Conservation (phyloP, 148 eudicot genomes). For the Pharnaceum exiguum region DNA sequence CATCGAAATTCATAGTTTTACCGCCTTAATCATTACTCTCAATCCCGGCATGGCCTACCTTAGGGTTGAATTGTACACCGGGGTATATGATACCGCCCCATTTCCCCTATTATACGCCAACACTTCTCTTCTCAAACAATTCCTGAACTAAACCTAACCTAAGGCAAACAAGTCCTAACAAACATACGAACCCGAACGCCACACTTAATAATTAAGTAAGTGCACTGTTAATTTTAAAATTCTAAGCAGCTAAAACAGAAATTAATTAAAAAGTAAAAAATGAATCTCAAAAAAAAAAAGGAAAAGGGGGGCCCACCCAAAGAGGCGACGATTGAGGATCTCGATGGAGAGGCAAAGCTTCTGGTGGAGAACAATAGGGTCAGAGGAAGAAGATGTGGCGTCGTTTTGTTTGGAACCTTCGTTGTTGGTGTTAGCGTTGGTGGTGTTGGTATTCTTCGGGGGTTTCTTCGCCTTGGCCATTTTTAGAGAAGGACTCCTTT, state of each 20-base stretch:
- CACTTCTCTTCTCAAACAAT: no score
- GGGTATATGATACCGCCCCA: no score
- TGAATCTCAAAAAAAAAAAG: neutral
- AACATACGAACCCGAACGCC: no score
- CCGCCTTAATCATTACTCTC: no score
- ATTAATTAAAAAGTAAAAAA: neutral
- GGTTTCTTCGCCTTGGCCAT: constrained; percentile 79
- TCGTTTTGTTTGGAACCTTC: constrained; percentile 74
- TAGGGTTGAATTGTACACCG: no score
- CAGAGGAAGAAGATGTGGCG: constrained; percentile 49
- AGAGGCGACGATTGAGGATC: constrained; percentile 60
- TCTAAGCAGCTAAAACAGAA: neutral
- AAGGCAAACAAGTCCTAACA: no score
- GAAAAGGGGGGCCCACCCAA: constrained; percentile 78
- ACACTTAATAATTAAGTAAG: neutral
- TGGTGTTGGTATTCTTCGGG: no score
- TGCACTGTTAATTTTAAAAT: neutral
- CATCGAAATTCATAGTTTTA: no score
- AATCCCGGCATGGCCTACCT: no score
- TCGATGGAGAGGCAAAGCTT: constrained; percentile 92
- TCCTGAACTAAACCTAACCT: no score
- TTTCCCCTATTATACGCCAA: no score
- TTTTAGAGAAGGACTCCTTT: constrained; percentile 1
- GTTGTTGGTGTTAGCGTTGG: no score
- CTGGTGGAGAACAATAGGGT: constrained; percentile 77